A percentile compares a stretch with the other conserved stretches of the same genome.
These are phyloP conservation scores for Curvularia hawaiiensis DNA, from an alignment of 2,329 filamentous ascomycete species.

Conservation along the genomic window DNA sequence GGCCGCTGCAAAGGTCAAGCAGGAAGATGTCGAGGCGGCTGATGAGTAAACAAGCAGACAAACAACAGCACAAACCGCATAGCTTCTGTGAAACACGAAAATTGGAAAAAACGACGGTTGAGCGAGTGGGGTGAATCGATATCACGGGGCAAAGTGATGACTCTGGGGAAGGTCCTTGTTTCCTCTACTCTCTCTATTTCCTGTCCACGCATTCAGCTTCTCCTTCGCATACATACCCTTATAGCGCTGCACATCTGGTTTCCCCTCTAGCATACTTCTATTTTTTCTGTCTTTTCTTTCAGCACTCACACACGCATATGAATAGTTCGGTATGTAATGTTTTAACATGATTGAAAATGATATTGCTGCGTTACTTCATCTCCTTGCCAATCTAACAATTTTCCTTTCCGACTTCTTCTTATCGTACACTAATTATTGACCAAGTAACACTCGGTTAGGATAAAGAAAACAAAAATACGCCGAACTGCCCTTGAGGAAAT, in stretches of 20 bases:
- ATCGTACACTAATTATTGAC: neutral
- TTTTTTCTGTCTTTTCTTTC: neutral
- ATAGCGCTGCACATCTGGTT: conserved; percentile 1
- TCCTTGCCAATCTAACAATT: neutral
- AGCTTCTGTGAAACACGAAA: neutral
- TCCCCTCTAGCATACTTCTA: neutral
- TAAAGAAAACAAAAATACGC: neutral
- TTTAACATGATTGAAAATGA: neutral
- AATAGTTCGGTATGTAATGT: neutral
- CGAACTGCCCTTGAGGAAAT: neutral
- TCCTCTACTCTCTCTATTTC: neutral
- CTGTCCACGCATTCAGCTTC: neutral
- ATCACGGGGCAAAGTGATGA: neutral
- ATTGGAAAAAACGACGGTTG: neutral
- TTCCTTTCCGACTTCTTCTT: neutral
- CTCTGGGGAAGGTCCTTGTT: neutral
- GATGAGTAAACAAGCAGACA: neutral
- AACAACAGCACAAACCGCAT: neutral
- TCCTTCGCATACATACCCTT: conserved; percentile 17
- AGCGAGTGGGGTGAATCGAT: neutral
- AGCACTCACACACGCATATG: neutral
- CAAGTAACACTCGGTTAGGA: neutral
- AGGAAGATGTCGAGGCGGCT: neutral
- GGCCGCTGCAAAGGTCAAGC: conserved; percentile 26
- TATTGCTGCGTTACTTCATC: neutral